A percentile compares a stretch with the other conserved stretches of the same genome.
These are phyloP conservation scores for Tetradesmus lagerheimii DNA, from an alignment of 139 green algal species.

Conservation along the genomic window DNA sequence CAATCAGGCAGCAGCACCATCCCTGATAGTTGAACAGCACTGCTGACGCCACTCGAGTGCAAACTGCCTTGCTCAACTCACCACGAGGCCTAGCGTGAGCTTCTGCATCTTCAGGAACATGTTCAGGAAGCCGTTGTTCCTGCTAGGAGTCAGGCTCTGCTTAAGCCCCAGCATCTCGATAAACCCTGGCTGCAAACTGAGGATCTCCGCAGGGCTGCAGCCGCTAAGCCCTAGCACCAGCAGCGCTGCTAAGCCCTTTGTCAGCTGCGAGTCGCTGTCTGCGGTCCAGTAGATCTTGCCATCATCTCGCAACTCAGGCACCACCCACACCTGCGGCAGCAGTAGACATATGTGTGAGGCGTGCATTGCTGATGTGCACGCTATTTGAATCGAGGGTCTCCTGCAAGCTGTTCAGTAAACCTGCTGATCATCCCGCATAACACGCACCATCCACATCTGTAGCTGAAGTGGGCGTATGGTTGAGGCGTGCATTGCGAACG, in stretches of 20 bases:
- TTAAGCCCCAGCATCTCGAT: constrained; percentile 94
- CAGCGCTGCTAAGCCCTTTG: constrained; percentile 94
- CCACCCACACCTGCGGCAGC: constrained; percentile 94
- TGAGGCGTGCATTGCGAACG: too few relatives aligned
- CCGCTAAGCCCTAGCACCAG: constrained; percentile 94
- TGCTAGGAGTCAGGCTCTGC: constrained; percentile 94
- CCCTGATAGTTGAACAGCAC: too few relatives aligned
- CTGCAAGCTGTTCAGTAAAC: constrained; percentile 95
- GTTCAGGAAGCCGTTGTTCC: constrained; percentile 99
- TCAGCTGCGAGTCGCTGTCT: constrained; percentile 97
- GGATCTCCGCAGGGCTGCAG: constrained; percentile 75
- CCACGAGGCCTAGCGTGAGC: constrained; percentile 29
- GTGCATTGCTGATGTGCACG: not conserved
- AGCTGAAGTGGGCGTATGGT: too few relatives aligned
- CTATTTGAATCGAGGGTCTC: constrained; percentile 90
- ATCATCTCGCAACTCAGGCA: constrained; percentile 68
- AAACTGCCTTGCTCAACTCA: too few relatives aligned
- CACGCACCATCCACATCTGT: constrained; percentile 95
- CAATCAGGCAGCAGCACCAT: too few relatives aligned
- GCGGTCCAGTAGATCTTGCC: constrained; percentile 90
- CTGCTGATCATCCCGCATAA: constrained; percentile 67
- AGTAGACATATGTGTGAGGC: not conserved
- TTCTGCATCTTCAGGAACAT: constrained; percentile 96
- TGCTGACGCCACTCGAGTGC: too few relatives aligned
- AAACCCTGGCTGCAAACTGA: constrained; percentile 80